A percentile compares a stretch with the other conserved stretches of the same genome.
Conservation (phyloP, 805 yeast species). For the Candida tibetensis region DNA sequence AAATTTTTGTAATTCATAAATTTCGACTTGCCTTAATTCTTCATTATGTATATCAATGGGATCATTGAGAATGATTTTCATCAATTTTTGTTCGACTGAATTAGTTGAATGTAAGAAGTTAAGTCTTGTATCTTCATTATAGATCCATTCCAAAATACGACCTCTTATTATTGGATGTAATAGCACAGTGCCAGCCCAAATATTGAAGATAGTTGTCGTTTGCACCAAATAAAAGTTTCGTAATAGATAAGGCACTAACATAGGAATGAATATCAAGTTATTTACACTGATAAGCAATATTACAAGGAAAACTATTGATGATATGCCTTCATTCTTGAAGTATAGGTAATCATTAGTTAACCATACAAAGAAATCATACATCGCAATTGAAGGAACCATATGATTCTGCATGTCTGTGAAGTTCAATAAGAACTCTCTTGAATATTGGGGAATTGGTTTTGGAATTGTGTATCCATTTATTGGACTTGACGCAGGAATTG, state of each 20-base stretch:
- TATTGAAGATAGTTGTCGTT: slow-evolving; percentile 26
- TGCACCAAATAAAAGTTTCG: slow-evolving; percentile 12
- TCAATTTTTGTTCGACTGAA: slow-evolving; percentile 41
- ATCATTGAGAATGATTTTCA: slow-evolving; percentile 9
- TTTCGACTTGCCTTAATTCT: slow-evolving; percentile 48
- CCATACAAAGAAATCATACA: slow-evolving; percentile 56
- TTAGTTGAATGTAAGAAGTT: slow-evolving; percentile 48
- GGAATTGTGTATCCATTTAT: slow-evolving; percentile 50
- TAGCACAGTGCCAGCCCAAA: slow-evolving; percentile 48
- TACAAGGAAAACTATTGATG: slow-evolving; percentile 48
- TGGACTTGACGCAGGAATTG: slow-evolving; percentile 47
- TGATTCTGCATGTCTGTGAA: slow-evolving; percentile 83
- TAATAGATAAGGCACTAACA: slow-evolving; percentile 28
- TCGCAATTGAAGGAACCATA: slow-evolving; percentile 60
- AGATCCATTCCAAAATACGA: slow-evolving; percentile 42
- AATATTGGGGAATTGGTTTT: slow-evolving; percentile 73
- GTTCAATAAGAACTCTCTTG: slow-evolving; percentile 74
- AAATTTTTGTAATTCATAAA: slow-evolving; percentile 64
- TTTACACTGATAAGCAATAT: slow-evolving; percentile 22
- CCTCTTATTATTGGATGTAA: slow-evolving; percentile 58
- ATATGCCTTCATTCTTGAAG: slow-evolving; percentile 60
- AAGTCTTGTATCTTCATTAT: slow-evolving; percentile 66
- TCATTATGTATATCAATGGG: slow-evolving; percentile 8
- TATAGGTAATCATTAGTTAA: slow-evolving; percentile 56
- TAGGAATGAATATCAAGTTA: slow-evolving; percentile 25